Evolutionary conservation across 805 yeast genomes (phyloP), one percentile per base, ranked within the genome.

Genomic region (Kluyveromyces lactis): DNA sequence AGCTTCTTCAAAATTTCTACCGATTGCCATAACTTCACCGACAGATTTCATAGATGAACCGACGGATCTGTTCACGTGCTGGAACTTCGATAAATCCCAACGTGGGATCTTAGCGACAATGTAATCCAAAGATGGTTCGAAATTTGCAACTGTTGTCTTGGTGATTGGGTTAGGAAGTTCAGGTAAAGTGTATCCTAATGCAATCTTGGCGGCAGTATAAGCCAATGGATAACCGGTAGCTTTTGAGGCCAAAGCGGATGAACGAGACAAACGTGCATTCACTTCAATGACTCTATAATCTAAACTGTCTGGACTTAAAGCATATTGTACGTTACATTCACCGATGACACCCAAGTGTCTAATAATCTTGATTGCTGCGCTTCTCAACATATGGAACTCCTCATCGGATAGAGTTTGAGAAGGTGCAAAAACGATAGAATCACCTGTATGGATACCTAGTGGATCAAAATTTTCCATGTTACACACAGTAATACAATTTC

Each of bases 401-500:
- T 89, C 95, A 65, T 90, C 98, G 28, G 95, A 83, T 55, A 90
- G 70, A 30, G 98, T 90, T 68, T 90, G 98, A 31, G 97, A 87
- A 36, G 98, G 98, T 40, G 98, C 98, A 58, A 92, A 96, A 36
- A 90, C 98, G 55, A 90, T 92, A 31, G 98, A 92, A 64, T 90
- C 98, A 70, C 98, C 98, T 41, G 98, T 90, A 68, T 90, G 98
- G 55, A 90, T 83, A 53, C 98, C 98, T 52, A 90, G 76, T 32
- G 98, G 98, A 66, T 90, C 98, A 53, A 90, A 90, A 71, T 90
- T 90, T 69, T 90, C 98, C 98, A 90, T 90, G 67, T 90, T 90
- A 74, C 98, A 90, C 39, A 90, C 98, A 32, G 98, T 90, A 62
- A 90, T 90, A 75, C 98, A 90, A 75, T 90, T 90, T 51, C 82